Evolutionary conservation across 805 yeast species (phyloP), one percentile per base, ranked within the genome.

Genomic region (Candida nonsorbophila): DNA sequence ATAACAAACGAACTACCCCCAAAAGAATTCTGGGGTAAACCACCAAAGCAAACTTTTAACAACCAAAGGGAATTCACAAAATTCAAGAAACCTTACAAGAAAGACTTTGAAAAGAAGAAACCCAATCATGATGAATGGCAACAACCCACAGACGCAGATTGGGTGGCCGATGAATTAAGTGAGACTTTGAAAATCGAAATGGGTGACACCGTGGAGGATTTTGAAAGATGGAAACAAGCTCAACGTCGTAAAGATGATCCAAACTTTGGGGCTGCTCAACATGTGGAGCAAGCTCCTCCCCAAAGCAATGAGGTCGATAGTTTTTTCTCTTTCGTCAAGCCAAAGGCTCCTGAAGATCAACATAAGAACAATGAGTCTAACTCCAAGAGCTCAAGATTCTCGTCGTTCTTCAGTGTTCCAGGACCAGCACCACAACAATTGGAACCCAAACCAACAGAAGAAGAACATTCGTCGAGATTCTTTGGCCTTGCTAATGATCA

Each of bases 181-280:
- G 40, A 55, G 21, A 47, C 40, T 27, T 30, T 41, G 27, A 36
- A 37, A 19, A 48, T 37, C 49, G 60, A 45, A 45, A 67, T 51
- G 55, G 79, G 79, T 13, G 69, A 63, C 30, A 67, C 79, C 0
- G 70, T 71, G 3, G 69, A 69, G 30, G 81, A 75, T 37, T 75
- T 74, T 41, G 82, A 75, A 44, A 63, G 58, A 36, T 75, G 81
- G 81, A 72, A 73, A 20, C 36, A 36, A 27, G 33, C 40, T 7
- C 43, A 39, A 25, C 40, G 47, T 50, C 66, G 27, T 62, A 59
- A 36, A 69, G 72, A 79, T 63, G 72, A 66, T 23, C 29, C 31
- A 8, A 14, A 16, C 25, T 5, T 30, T 38, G 22, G 38, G 36
- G 7, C 23, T 14, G 19, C 16, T 11, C 19, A n/a, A n/a, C n/a